Conservation (phyloP, 1,139 yeast genomes). For the Suhomyces panamericanus region DNA sequence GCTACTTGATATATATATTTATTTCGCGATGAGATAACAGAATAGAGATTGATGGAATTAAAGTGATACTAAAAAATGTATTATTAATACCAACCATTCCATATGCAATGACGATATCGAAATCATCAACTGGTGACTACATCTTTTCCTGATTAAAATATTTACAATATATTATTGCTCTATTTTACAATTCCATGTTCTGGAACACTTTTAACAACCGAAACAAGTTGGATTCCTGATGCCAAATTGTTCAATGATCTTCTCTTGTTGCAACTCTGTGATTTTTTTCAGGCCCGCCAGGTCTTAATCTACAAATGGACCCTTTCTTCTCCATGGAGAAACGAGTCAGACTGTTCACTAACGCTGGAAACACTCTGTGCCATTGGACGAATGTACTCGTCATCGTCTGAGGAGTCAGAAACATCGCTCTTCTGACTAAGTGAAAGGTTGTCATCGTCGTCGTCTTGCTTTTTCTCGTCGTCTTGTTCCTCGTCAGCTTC, state of each 20-base stretch:
- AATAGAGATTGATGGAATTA: too few relatives aligned
- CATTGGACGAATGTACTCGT: conserved; percentile 4
- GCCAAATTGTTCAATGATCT: background rate
- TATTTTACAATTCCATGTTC: background rate
- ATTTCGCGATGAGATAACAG: conserved; percentile 6
- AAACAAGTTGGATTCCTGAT: background rate
- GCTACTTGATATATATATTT: background rate
- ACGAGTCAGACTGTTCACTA: conserved; percentile 9
- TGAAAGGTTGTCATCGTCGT: conserved; percentile 9
- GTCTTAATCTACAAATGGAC: conserved; percentile 14
- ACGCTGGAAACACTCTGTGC: conserved; percentile 4
- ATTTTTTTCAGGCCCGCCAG: background rate
- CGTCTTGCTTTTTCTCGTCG: conserved; percentile 11
- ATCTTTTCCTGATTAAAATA: too few relatives aligned
- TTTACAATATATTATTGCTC: background rate
- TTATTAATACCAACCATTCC: too few relatives aligned
- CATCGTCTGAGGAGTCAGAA: conserved; percentile 7
- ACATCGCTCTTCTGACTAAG: conserved; percentile 12
- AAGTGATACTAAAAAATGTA: too few relatives aligned
- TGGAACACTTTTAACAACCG: too few relatives aligned
- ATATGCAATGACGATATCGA: too few relatives aligned
- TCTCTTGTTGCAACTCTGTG: background rate
- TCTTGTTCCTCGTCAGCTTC: conserved; percentile 30
- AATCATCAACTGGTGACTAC: too few relatives aligned
- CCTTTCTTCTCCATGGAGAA: conserved; percentile 17